Evolutionary conservation across 164 flowering plant genomes (phyloP).

Genomic region (Nelumbo lutea): DNA sequence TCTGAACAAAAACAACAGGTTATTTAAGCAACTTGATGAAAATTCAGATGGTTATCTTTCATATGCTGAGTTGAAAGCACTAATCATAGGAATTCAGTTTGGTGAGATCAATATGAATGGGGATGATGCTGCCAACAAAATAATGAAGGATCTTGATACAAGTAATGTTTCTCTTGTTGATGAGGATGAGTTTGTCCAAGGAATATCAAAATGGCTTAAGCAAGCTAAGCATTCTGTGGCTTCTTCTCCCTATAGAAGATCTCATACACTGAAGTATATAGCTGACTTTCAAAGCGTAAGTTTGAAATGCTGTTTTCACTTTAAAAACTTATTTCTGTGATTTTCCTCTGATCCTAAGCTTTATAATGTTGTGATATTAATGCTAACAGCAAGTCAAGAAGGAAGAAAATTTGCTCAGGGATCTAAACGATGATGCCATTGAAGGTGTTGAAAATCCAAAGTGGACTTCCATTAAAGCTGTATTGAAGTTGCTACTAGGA

Average conservation of each 20-base stretch:
- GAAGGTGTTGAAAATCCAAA: constrained; percentile 39
- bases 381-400: constrained; percentile 54
- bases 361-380: constrained; percentile 20
- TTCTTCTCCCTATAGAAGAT: constrained; percentile 20
- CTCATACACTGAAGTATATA: constrained; percentile 30
- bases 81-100: no score
- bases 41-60: constrained; percentile 43
- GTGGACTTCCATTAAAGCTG: constrained; percentile 50
- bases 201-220: constrained; percentile 46
- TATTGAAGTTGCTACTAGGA: constrained; percentile 56
- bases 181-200: constrained; percentile 44
- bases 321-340: no score
- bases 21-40: constrained; percentile 51
- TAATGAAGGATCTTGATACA: constrained; percentile 68
- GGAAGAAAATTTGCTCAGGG: constrained; percentile 44
- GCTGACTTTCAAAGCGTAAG: constrained; percentile 47
- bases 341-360: constrained; percentile 1
- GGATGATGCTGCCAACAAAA: constrained; percentile 53
- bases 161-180: constrained; percentile 37
- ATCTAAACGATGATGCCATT: constrained; percentile 46
- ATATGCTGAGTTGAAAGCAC: constrained; percentile 73
- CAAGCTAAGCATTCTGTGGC: constrained; percentile 21
- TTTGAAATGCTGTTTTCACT: not conserved
- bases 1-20: constrained; percentile 31
- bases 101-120: constrained; percentile 50